A percentile compares a stretch with the other conserved stretches of the same genome.
phyloP scores from a whole-genome alignment of 169 alveolate species.

The Plasmodium relictum region DNA sequence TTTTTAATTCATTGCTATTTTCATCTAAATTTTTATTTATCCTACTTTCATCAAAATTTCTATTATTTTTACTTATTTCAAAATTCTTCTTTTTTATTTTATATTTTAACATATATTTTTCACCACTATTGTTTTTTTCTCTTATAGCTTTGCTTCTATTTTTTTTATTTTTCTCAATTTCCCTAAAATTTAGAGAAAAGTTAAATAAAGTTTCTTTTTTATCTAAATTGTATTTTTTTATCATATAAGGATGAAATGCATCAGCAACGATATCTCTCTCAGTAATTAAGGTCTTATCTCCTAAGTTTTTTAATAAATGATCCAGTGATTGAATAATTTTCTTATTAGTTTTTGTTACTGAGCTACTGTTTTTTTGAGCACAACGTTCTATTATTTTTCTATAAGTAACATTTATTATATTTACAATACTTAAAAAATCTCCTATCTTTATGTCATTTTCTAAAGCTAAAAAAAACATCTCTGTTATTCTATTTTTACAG shows the following conservation, averaged over 20 bases:
- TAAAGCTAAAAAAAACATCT: slow-evolving; percentile 43
- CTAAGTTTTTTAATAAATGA: slow-evolving; percentile 25
- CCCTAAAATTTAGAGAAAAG: slow-evolving; percentile 42
- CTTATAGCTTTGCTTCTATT: background rate
- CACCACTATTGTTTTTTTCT: background rate
- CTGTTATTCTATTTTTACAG: slow-evolving; percentile 60
- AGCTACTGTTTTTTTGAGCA: slow-evolving; percentile 7
- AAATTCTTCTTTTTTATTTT: slow-evolving; percentile 24
- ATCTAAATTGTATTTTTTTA: slow-evolving; percentile 38
- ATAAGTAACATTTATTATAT: slow-evolving; percentile 40
- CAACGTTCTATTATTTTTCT: slow-evolving; percentile 51
- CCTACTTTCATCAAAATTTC: background rate
- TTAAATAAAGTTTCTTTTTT: slow-evolving; percentile 64
- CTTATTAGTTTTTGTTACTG: slow-evolving; percentile 5
- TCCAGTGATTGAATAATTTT: slow-evolving; percentile 57
- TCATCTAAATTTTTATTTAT: background rate
- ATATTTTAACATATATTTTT: slow-evolving; percentile 46
- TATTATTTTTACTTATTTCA: background rate
- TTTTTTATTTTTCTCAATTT: slow-evolving; percentile 30
- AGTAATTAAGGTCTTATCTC: slow-evolving; percentile 46
- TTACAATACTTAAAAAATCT: slow-evolving; percentile 41
- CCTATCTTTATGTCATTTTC: slow-evolving; percentile 67
- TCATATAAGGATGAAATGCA: slow-evolving; percentile 54
- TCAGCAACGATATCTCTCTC: slow-evolving; percentile 65
- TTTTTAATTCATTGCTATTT: background rate